A percentile compares a stretch with the other conserved stretches of the same genome.
Evolutionary conservation across 202 grass and related monocot genomes (phyloP).

Genomic region (Elaeis oleifera): DNA sequence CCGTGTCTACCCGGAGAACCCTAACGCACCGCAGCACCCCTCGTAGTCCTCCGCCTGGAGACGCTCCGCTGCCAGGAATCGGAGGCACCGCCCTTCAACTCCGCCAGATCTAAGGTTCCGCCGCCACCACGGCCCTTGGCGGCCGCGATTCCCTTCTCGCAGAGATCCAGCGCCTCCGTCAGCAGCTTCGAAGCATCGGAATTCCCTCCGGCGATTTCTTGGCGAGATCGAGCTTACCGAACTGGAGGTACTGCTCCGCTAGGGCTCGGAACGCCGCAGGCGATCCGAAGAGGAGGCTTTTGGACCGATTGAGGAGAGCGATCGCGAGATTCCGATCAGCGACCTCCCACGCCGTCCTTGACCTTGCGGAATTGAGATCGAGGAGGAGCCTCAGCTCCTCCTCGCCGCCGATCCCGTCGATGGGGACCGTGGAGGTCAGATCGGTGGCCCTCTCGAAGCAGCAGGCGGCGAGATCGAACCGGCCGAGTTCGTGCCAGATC

Average conservation of each 20-base stretch:
- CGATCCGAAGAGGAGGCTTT: constrained; percentile 42
- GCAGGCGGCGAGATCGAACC: constrained; percentile 56
- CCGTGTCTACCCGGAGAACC: constrained; percentile 34
- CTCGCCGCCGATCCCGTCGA: constrained; percentile 12
- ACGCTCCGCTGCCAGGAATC: constrained; percentile 71
- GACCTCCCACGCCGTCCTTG: constrained; percentile 45
- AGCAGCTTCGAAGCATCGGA: constrained; percentile 58
- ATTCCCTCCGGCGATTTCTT: constrained; percentile 33
- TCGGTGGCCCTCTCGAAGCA: constrained; percentile 92
- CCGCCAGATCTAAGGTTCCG: constrained; percentile 33
- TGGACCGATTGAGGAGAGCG: constrained; percentile 70
- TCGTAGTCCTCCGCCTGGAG: constrained; percentile 57
- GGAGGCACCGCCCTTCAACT: constrained; percentile 54
- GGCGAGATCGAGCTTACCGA: constrained; percentile 44
- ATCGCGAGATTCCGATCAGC: constrained; percentile 60
- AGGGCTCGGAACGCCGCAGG: constrained; percentile 39
- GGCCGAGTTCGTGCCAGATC: constrained; percentile 70
- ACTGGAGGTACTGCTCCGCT: constrained; percentile 56
- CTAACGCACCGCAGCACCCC: constrained; percentile 52
- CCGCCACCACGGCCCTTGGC: constrained; percentile 11
- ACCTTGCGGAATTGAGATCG: constrained; percentile 54
- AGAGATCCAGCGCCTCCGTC: constrained; percentile 78
- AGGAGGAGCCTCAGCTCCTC: constrained; percentile 45
- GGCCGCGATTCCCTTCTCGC: constrained; percentile 54
- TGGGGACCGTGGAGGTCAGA: constrained; percentile 30